These are phyloP conservation scores for Taxawa tesnikishii DNA, from an alignment of 2,329 filamentous ascomycete genomes.

Conservation along the genomic window DNA sequence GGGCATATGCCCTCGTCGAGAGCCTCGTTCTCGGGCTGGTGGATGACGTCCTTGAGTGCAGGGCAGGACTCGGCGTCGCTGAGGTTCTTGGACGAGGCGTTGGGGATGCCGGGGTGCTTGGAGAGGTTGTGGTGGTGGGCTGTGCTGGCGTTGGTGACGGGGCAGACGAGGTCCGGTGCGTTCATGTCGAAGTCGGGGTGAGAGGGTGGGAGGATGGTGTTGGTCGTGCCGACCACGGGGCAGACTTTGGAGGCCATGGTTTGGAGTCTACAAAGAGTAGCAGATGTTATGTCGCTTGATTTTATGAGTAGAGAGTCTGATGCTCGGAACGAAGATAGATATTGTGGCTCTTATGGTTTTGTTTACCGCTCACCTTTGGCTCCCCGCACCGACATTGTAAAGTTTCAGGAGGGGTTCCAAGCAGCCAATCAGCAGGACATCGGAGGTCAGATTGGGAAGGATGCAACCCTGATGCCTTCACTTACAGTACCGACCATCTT, in stretches of 20 bases:
- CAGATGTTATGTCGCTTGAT: no score
- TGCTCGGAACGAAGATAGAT: no score
- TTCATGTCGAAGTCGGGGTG: constrained; percentile 26
- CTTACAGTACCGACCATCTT: no score
- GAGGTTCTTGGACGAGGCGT: constrained; percentile 11
- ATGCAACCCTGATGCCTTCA: no score
- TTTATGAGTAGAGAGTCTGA: no score
- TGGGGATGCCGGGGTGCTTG: constrained; percentile 26
- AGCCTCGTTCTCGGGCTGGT: constrained; percentile 21
- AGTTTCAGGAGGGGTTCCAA: no score
- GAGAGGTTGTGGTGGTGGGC: constrained; percentile 31
- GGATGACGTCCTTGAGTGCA: constrained; percentile 25
- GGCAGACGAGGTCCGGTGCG: constrained; percentile 30
- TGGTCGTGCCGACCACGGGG: constrained; percentile 29
- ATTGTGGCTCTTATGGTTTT: no score
- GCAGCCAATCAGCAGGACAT: no score
- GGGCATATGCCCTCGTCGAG: constrained; percentile 32
- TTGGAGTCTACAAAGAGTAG: no score
- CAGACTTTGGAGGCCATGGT: constrained; percentile 15
- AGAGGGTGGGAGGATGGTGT: constrained; percentile 29
- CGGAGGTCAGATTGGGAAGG: no score
- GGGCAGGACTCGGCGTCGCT: constrained; percentile 27
- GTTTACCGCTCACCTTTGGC: no score
- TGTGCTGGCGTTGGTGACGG: constrained; percentile 31
- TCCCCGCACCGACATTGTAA: no score